Conservation (phyloP, 331 rosid species). For the Quercus lobata region DNA sequence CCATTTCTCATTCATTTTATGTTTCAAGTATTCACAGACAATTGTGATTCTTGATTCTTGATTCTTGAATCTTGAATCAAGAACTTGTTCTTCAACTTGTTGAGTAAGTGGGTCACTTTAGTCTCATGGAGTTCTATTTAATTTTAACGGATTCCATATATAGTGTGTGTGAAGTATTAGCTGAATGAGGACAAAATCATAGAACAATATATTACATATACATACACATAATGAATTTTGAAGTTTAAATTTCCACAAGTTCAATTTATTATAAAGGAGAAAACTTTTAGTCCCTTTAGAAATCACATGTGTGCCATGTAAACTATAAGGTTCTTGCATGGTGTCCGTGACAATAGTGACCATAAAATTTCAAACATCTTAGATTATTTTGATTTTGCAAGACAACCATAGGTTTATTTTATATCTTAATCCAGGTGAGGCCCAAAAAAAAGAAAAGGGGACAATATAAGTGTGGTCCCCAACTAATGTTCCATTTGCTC, state of each 20-base stretch:
- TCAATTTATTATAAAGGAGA: neutral
- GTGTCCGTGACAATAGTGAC: neutral
- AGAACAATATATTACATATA: too few species aligned
- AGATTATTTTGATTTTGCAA: neutral
- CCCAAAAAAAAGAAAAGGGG: neutral
- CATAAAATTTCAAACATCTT: neutral
- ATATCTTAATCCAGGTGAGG: neutral
- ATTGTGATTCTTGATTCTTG: neutral
- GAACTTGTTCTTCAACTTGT: conserved; percentile 5
- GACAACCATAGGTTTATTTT: neutral
- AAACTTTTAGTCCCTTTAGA: neutral
- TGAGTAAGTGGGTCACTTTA: neutral
- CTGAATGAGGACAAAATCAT: neutral
- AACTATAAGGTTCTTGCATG: neutral
- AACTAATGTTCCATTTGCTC: neutral
- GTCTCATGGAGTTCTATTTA: neutral
- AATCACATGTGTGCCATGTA: neutral
- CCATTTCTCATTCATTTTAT: neutral
- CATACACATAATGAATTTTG: too few species aligned
- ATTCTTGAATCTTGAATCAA: neutral
- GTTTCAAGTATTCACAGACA: neutral
- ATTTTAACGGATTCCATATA: neutral
- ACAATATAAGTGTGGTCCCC: neutral
- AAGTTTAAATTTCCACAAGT: too few species aligned
- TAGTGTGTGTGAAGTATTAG: neutral